These are phyloP conservation scores for Beauveria sp. DNA, from an alignment of 2,329 filamentous ascomycete genomes.

Conservation along the genomic window DNA sequence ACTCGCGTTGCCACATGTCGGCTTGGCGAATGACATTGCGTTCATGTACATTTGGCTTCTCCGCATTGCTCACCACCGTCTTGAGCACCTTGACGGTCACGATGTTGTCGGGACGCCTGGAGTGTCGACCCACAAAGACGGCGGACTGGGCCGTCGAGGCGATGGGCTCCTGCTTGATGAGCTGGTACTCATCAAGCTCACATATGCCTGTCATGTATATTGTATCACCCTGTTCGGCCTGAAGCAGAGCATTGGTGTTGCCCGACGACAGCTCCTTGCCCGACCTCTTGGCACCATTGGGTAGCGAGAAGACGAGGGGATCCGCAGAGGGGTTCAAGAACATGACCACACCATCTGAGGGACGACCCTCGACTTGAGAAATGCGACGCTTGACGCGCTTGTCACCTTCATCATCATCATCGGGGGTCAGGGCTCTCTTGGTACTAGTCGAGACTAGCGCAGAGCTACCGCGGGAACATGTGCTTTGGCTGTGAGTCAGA, in stretches of 20 bases:
- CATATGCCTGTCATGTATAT: slow-evolving; percentile 40
- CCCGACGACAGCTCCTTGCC: slow-evolving; percentile 38
- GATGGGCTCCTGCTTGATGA: slow-evolving; percentile 50
- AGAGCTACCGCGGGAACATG: slow-evolving; percentile 22
- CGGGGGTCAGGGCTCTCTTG: slow-evolving; percentile 42
- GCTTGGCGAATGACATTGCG: slow-evolving; percentile 51
- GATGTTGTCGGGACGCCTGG: slow-evolving; percentile 42
- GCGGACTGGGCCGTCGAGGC: slow-evolving; percentile 46
- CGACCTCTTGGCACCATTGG: slow-evolving; percentile 32
- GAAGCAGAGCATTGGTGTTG: slow-evolving; percentile 43
- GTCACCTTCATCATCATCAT: slow-evolving; percentile 31
- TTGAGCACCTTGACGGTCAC: slow-evolving; percentile 56
- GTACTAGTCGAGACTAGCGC: slow-evolving; percentile 36
- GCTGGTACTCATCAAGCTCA: slow-evolving; percentile 44
- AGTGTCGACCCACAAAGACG: slow-evolving; percentile 48
- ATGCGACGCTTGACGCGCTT: slow-evolving; percentile 37
- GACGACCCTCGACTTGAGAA: slow-evolving; percentile 21
- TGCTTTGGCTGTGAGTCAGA: slow-evolving; percentile 23
- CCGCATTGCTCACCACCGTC: slow-evolving; percentile 34
- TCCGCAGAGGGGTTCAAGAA: slow-evolving; percentile 43
- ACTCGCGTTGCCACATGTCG: slow-evolving; percentile 52
- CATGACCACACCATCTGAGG: slow-evolving; percentile 44
- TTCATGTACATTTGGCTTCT: slow-evolving; percentile 42
- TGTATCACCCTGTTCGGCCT: slow-evolving; percentile 42
- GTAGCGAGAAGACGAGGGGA: slow-evolving; percentile 44